Conservation (phyloP, 306 rosid genomes). For the Vigna mungo region DNA sequence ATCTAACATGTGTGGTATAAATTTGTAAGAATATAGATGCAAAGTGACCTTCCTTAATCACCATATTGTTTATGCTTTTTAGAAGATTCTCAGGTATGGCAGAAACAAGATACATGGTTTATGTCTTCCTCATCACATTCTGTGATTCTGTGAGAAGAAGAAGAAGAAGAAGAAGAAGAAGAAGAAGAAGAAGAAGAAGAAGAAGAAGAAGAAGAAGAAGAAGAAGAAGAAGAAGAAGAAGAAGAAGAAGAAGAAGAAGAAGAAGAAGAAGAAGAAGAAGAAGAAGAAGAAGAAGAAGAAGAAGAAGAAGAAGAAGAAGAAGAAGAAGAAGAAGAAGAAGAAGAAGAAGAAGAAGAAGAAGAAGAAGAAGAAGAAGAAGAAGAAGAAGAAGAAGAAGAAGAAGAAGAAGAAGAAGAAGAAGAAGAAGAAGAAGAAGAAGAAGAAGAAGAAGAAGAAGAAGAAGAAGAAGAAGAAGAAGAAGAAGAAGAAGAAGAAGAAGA, state of each 20-base stretch:
- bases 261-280: neutral
- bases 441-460: neutral
- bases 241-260: conserved; percentile 1
- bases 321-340: neutral
- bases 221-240: neutral
- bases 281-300: conserved; percentile 1
- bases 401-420: neutral
- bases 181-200: neutral
- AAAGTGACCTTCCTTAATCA: neutral
- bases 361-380: neutral
- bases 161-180: conserved; percentile 4
- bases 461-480: conserved; percentile 17
- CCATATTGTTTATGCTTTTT: neutral
- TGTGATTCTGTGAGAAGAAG: conserved; percentile 18
- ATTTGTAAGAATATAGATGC: neutral
- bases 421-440: neutral
- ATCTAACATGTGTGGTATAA: neutral
- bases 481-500: neutral
- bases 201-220: conserved; percentile 3
- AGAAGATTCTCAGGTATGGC: neutral
- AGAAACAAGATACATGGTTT: neutral
- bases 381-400: neutral
- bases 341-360: conserved; percentile 10
- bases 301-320: neutral
- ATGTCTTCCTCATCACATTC: conserved; percentile 4